Base-by-base conservation (phyloP, 2,329 filamentous ascomycete species). In the Fusarium succisae region DNA sequence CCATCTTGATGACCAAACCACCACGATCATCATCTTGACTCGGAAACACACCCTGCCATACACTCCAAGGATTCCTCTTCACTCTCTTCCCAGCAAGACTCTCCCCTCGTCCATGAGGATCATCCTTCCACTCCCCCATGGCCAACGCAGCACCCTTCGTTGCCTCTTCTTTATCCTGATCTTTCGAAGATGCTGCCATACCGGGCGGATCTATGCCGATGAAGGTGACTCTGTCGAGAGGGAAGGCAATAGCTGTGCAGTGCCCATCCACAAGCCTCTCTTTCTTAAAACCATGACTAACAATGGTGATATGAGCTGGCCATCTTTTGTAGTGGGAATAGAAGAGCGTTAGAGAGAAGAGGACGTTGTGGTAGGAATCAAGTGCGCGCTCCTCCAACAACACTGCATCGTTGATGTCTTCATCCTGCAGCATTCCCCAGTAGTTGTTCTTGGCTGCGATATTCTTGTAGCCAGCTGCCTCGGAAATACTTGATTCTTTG, bases 321-420 rank as follows among this genome's bases (percentile, higher is more conserved):
- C 91, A 94, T 15, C 39, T 39, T 12, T 80, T 76, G 4, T 83
- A 82, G 17, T 75, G 76, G 43, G 79, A 70, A 70, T 83, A 83
- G 77, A 89, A 90, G 41, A 83, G 79, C 22, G 86, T 76, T 6
- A 97, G 84, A 18, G 92, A 92, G 80, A 95, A 95, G 22, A 97
- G 83, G 10, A 98, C 83, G 79, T 98, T 98, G 79, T 95, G 92
- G 79, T 94, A 96, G 4, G 93, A 96, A 81, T 98, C 95, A 3
- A 96, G 90, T 0, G 95, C 94, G 62, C 89, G 87, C 14, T 91
- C 88, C 79, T 98, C 95, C 5, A 90, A 78, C 1, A 89, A 79
- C 24, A 94, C 84, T 13, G 61, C 68, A 26, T 65, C 22, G 3
- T 28, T n/a, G 3, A 62, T 47, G 5, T 70, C 50, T 6, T 53